Percentiles rank a stretch among this genome's conserved stretches.
Evolutionary conservation across 192 early-diverging fungal species (phyloP).

Genomic region (Coemansia sp.): DNA sequence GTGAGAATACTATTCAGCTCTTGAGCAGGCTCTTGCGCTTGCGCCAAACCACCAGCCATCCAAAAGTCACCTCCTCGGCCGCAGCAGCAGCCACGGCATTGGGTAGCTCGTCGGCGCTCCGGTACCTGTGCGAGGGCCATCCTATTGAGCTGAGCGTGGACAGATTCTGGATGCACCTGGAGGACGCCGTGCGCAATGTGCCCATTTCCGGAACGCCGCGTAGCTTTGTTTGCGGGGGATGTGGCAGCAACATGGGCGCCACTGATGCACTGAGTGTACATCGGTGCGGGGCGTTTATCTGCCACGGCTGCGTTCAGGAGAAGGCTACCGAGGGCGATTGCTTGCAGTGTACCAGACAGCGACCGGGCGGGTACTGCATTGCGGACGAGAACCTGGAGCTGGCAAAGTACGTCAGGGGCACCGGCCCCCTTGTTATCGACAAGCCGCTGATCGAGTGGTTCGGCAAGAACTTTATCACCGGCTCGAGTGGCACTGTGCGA

Average conservation of each 20-base stretch:
- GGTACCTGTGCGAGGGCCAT: not conserved
- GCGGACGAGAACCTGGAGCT: not conserved
- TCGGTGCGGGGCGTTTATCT: not conserved
- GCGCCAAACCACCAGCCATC: not conserved
- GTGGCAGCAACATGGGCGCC: not conserved
- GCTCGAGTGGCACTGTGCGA: not conserved
- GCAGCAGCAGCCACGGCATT: not conserved
- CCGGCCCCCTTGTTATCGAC: not conserved
- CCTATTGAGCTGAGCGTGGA: not conserved
- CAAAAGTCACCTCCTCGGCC: not conserved
- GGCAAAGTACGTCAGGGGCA: not conserved
- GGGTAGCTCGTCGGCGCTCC: not conserved
- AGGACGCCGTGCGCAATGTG: not conserved
- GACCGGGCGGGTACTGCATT: not conserved
- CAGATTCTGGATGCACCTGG: not conserved
- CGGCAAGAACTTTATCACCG: not conserved
- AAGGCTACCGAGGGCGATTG: not conserved
- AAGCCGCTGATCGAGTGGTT: not conserved
- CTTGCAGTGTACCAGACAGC: not conserved
- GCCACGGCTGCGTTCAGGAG: not conserved
- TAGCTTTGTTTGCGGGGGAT: not conserved
- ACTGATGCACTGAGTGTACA: not conserved
- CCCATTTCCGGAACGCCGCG: not conserved
- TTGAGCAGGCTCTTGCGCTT: slow-evolving; percentile 7
- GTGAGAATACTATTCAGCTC: too few species aligned